These are phyloP conservation scores for Amorphotheca resinae DNA, from an alignment of 495 filamentous ascomycete genomes.

Conservation along the genomic window DNA sequence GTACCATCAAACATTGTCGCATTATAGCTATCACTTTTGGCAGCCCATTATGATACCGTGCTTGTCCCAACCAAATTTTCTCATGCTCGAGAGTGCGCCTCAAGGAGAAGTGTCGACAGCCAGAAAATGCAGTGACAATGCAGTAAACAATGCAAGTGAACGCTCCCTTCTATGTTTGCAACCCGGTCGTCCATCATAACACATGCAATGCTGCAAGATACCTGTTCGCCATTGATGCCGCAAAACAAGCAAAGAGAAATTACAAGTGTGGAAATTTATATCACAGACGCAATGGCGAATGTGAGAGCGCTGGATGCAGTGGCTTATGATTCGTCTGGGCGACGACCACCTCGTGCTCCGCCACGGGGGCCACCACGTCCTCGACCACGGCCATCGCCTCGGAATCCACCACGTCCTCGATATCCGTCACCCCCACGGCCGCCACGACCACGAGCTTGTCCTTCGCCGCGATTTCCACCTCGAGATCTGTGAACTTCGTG, in stretches of 20 bases:
- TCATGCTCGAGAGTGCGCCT: neutral
- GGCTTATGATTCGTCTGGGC: constrained; percentile 16
- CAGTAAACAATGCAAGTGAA: constrained; percentile 10
- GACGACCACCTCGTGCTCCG: constrained; percentile 13
- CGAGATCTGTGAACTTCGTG: constrained; percentile 53
- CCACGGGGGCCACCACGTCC: constrained; percentile 21
- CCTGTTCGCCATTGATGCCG: constrained; percentile 19
- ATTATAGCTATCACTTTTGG: neutral
- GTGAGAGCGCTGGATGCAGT: neutral
- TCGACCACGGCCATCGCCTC: constrained; percentile 34
- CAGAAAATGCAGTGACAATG: neutral
- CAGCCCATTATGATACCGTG: neutral
- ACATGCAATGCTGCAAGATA: constrained; percentile 19
- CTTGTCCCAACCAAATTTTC: neutral
- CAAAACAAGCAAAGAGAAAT: constrained; percentile 16
- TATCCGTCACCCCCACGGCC: constrained; percentile 38
- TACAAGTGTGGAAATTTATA: constrained; percentile 2
- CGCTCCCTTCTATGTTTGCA: constrained; percentile 7
- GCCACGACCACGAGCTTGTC: constrained; percentile 33
- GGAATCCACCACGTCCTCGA: constrained; percentile 38
- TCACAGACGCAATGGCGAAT: neutral
- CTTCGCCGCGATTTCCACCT: constrained; percentile 33
- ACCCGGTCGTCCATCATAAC: constrained; percentile 16
- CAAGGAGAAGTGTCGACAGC: neutral
- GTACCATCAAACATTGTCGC: neutral